These are phyloP conservation scores for Dendrobium catenatum DNA, from an alignment of 106 monocot genomes.

Conservation along the genomic window DNA sequence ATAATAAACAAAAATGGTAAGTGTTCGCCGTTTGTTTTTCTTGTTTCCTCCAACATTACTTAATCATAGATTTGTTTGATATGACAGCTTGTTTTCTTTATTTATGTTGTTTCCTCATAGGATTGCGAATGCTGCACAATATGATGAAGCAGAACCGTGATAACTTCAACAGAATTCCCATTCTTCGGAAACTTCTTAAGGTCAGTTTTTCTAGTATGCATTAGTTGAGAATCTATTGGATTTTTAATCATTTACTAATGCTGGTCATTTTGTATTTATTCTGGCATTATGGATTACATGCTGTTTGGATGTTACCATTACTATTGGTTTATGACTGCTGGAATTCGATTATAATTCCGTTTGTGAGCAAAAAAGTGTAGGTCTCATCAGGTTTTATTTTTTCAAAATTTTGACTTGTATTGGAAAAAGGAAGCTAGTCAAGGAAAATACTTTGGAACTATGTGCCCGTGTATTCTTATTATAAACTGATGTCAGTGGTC, in stretches of 20 bases:
- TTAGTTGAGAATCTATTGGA: not conserved
- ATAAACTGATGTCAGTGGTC: not conserved
- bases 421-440: not conserved
- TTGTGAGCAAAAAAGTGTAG: not conserved
- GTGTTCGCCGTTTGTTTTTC: not conserved
- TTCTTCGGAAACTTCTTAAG: conserved; percentile 92
- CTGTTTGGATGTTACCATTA: not conserved
- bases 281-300: not conserved
- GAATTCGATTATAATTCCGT: not conserved
- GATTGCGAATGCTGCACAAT: conserved; percentile 91
- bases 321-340: not conserved
- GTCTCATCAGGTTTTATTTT: not conserved
- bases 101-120: conserved; percentile 26
- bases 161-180: conserved; percentile 73
- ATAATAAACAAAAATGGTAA: conserved; percentile 89
- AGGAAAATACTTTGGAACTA: not conserved
- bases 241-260: not conserved
- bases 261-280: not conserved
- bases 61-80: conserved; percentile 12
- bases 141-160: conserved; percentile 86
- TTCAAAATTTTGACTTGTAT: not conserved
- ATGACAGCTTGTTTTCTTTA: not conserved
- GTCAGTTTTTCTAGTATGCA: conserved; percentile 20
- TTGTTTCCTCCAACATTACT: conserved; percentile 1
- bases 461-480: not conserved